Evolutionary conservation across 352 stramenopile species (phyloP).

Genomic region (Globisporangium sylvaticum): DNA sequence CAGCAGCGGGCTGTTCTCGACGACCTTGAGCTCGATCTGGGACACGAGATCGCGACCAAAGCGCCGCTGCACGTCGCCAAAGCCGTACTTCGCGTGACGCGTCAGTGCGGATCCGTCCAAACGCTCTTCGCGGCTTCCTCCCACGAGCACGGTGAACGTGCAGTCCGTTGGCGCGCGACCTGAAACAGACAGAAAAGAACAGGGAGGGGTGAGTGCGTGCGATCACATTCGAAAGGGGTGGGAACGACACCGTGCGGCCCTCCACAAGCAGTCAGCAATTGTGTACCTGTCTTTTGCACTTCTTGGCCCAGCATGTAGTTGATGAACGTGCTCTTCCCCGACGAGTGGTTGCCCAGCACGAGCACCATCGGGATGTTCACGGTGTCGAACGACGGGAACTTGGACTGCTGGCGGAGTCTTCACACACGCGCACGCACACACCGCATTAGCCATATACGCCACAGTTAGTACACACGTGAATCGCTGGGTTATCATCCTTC

Average conservation of each 20-base stretch:
- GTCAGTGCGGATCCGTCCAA: slow-evolving; percentile 73
- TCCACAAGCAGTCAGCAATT: background rate
- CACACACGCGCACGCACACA: background rate
- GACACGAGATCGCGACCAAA: slow-evolving; percentile 83
- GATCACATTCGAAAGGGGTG: background rate
- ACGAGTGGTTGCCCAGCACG: slow-evolving; percentile 84
- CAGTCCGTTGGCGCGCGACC: slow-evolving; percentile 74
- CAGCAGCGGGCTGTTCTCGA: slow-evolving; percentile 59
- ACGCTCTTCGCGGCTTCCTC: slow-evolving; percentile 62
- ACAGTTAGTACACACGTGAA: background rate
- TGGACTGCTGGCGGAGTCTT: slow-evolving; percentile 56
- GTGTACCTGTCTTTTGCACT: slow-evolving; percentile 70
- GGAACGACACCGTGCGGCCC: background rate
- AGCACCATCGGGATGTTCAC: slow-evolving; percentile 84
- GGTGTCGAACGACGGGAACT: slow-evolving; percentile 75
- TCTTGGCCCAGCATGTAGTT: slow-evolving; percentile 84
- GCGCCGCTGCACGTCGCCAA: slow-evolving; percentile 72
- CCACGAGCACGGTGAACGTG: slow-evolving; percentile 79
- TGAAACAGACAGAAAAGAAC: background rate
- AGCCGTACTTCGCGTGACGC: slow-evolving; percentile 71
- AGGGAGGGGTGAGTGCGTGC: background rate
- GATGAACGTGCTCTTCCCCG: slow-evolving; percentile 85
- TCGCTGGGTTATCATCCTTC: background rate
- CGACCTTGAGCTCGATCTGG: slow-evolving; percentile 83
- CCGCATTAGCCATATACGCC: background rate